Conservation (phyloP, 441 rosid genomes). For the Gossypium lobatum region DNA sequence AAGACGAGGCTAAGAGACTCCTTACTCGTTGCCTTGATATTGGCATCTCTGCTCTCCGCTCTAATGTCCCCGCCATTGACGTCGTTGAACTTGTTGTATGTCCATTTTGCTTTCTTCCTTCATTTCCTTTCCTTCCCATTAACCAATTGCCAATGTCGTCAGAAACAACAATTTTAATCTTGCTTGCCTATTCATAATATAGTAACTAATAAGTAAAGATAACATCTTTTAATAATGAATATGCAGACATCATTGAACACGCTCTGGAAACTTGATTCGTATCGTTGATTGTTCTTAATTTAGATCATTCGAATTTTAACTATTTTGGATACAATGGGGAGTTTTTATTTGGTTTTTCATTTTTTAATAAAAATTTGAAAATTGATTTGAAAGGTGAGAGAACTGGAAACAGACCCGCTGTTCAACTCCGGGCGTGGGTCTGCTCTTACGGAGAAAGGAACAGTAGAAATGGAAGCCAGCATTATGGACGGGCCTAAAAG, state of each 20-base stretch:
- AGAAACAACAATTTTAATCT: no score
- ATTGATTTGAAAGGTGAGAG: constrained; percentile 47
- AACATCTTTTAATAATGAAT: no score
- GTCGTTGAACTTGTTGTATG: constrained; percentile 89
- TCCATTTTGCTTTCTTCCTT: background rate
- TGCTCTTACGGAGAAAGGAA: constrained; percentile 76
- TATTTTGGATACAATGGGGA: no score
- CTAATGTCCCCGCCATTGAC: constrained; percentile 69
- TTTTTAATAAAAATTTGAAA: background rate
- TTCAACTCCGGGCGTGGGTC: constrained; percentile 96
- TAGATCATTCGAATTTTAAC: no score
- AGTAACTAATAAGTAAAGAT: no score
- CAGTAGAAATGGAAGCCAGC: constrained; percentile 97
- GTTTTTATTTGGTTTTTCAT: background rate
- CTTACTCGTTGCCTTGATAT: constrained; percentile 76
- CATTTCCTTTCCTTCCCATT: no score
- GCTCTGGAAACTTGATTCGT: no score
- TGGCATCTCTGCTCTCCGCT: constrained; percentile 76
- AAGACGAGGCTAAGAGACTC: constrained; percentile 76
- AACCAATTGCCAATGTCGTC: no score
- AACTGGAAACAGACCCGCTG: constrained; percentile 80
- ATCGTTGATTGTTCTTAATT: no score
- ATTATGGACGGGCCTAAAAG: constrained; percentile 85
- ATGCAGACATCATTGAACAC: no score
- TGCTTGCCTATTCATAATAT: no score